Percentiles rank a stretch among this genome's conserved stretches.
Conservation (phyloP, 108 stramenopile species). For the Cylindrotheca closterium region DNA sequence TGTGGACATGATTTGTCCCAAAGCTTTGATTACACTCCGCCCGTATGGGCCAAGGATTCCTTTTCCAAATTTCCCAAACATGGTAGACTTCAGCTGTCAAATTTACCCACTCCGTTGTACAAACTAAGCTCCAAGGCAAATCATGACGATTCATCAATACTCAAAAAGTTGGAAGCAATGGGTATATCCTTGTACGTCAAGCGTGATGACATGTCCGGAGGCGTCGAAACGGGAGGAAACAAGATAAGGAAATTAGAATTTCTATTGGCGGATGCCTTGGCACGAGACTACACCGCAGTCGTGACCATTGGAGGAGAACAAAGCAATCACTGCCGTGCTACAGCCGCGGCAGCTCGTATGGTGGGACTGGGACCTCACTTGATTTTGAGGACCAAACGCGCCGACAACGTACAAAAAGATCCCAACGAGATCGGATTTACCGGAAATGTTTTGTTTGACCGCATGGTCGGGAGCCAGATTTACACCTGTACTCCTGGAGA, state of each 20-base stretch:
- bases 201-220: conserved; percentile 87
- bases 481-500: conserved; percentile 87
- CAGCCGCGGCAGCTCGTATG: conserved; percentile 80
- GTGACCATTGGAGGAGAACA: conserved; percentile 92
- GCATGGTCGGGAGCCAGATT: conserved; percentile 72
- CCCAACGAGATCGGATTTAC: conserved; percentile 45
- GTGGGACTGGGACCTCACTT: conserved; percentile 78
- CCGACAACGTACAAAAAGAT: conserved; percentile 35
- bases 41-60: conserved; percentile 38
- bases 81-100: conserved; percentile 57
- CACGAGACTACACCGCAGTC: conserved; percentile 50
- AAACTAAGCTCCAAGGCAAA: background rate
- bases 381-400: conserved; percentile 66
- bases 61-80: conserved; percentile 18
- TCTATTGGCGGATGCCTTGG: conserved; percentile 79
- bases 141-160: conserved; percentile 1
- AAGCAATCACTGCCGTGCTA: conserved; percentile 90
- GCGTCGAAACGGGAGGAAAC: conserved; percentile 84
- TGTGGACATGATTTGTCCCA: conserved; percentile 4
- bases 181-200: conserved; percentile 62
- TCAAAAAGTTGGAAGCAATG: conserved; percentile 35
- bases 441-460: conserved; percentile 82
- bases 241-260: conserved; percentile 92
- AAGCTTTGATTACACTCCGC: conserved; percentile 40
- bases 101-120: conserved; percentile 72